Evolutionary conservation across 2,329 filamentous ascomycete species (phyloP).

Genomic region (Curvularia lunata): DNA sequence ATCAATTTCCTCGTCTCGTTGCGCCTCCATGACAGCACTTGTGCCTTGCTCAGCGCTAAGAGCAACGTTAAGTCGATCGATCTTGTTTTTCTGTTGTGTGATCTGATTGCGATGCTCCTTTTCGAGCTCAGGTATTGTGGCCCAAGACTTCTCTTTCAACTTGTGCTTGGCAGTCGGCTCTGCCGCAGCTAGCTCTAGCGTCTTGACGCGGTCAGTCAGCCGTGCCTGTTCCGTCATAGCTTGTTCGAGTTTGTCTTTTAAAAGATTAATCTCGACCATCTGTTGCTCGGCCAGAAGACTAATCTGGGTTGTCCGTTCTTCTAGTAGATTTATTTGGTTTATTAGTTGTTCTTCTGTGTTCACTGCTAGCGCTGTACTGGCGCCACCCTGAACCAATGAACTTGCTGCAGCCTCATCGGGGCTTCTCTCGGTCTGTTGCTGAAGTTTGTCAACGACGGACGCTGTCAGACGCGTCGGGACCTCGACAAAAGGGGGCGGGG

Average conservation of each 20-base stretch:
- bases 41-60: background rate
- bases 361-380: background rate
- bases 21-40: background rate
- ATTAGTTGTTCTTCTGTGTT: background rate
- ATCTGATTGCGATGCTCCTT: conserved; percentile 1
- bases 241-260: background rate
- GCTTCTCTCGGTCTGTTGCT: background rate
- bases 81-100: background rate
- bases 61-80: background rate
- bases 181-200: background rate
- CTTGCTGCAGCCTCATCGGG: background rate
- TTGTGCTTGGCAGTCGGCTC: background rate
- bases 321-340: too few relatives aligned
- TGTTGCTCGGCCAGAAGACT: too few relatives aligned
- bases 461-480: background rate
- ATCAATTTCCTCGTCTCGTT: background rate
- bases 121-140: background rate
- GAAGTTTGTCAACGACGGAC: background rate
- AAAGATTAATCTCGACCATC: background rate
- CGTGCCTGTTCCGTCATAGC: background rate
- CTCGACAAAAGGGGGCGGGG: background rate
- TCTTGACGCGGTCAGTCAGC: background rate
- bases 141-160: background rate
- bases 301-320: too few relatives aligned
- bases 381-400: background rate